A percentile compares a stretch with the other conserved stretches of the same genome.
Conservation (phyloP, 805 yeast genomes). For the Saturnispora dispora region DNA sequence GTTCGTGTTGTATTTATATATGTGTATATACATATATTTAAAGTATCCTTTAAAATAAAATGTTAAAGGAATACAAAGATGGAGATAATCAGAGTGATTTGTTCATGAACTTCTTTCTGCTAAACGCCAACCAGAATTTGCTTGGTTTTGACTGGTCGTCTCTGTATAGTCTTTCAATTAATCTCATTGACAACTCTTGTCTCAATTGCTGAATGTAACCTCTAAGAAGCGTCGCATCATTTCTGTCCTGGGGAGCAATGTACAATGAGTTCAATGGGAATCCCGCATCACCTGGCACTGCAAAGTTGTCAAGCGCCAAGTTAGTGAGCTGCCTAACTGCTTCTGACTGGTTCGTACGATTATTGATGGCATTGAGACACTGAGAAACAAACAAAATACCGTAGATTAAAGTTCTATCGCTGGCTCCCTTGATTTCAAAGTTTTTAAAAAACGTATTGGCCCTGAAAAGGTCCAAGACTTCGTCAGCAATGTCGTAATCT, state of each 20-base stretch:
- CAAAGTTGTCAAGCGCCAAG: slow-evolving; percentile 76
- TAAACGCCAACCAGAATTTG: slow-evolving; percentile 92
- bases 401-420: slow-evolving; percentile 86
- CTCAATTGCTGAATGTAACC: slow-evolving; percentile 85
- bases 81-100: slow-evolving; percentile 47
- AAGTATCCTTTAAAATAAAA: not conserved
- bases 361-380: slow-evolving; percentile 57
- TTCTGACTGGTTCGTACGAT: slow-evolving; percentile 42
- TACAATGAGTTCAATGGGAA: slow-evolving; percentile 84
- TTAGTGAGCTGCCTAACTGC: slow-evolving; percentile 68
- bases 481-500: slow-evolving; percentile 88
- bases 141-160: slow-evolving; percentile 58
- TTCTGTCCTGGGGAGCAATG: slow-evolving; percentile 62
- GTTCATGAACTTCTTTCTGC: slow-evolving; percentile 93
- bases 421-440: slow-evolving; percentile 92
- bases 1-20: not conserved
- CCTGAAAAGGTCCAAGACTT: slow-evolving; percentile 80
- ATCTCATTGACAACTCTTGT: slow-evolving; percentile 81
- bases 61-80: not conserved
- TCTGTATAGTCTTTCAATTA: slow-evolving; percentile 62
- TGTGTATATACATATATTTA: not conserved
- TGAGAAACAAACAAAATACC: slow-evolving; percentile 87
- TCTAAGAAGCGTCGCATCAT: slow-evolving; percentile 72
- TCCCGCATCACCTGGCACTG: slow-evolving; percentile 91
- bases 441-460: slow-evolving; percentile 95